Conservation (phyloP, 108 stramenopile genomes). For the Cyclotella choctawhatcheeana region DNA sequence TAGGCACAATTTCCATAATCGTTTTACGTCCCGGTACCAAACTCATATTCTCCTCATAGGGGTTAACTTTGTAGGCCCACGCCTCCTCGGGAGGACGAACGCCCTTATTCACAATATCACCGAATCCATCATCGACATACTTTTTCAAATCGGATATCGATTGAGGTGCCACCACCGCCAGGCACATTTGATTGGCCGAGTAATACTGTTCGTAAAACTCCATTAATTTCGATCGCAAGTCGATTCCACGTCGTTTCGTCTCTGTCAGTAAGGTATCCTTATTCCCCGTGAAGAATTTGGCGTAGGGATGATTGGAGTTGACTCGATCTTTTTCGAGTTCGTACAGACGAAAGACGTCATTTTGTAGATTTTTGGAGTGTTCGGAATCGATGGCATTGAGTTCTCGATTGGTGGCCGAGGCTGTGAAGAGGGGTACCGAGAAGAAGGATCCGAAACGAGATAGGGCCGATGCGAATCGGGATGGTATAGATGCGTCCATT, state of each 20-base stretch:
- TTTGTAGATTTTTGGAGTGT: constrained; percentile 93
- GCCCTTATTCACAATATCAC: constrained; percentile 70
- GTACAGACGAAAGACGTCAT: constrained; percentile 85
- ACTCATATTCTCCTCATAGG: constrained; percentile 46
- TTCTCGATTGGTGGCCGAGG: constrained; percentile 84
- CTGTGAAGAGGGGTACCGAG: constrained; percentile 86
- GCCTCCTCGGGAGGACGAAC: constrained; percentile 63
- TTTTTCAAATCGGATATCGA: constrained; percentile 64
- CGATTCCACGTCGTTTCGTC: constrained; percentile 69
- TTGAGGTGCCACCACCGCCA: constrained; percentile 90
- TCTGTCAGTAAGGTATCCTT: constrained; percentile 77
- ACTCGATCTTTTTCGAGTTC: constrained; percentile 89
- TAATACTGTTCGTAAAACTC: constrained; percentile 90
- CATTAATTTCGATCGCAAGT: constrained; percentile 87
- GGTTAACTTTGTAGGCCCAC: constrained; percentile 66
- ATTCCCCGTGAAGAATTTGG: constrained; percentile 96
- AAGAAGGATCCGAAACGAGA: constrained; percentile 93
- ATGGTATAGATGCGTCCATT: constrained; percentile 67
- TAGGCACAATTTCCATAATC: constrained; percentile 79
- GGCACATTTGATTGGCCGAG: constrained; percentile 92
- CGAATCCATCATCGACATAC: constrained; percentile 81
- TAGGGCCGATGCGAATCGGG: constrained; percentile 76
- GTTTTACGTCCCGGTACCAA: constrained; percentile 64
- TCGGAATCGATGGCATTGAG: constrained; percentile 95
- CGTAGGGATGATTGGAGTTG: constrained; percentile 86